phyloP scores from a whole-genome alignment of 805 yeast species.

The Maudiozyma turicensis region DNA sequence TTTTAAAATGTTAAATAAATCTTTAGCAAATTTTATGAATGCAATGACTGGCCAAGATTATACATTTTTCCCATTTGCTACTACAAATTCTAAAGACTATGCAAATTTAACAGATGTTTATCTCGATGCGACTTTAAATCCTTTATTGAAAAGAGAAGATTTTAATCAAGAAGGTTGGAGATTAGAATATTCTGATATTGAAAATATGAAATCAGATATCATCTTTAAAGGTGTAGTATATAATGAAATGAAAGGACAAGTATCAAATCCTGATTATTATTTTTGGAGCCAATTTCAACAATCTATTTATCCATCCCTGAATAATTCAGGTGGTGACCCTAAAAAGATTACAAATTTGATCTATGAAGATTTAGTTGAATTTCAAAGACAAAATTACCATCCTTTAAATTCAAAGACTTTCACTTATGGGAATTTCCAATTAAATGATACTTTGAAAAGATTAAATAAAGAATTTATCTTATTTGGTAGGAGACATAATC shows the following conservation, averaged over 20 bases:
- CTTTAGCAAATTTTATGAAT: constrained; percentile 94
- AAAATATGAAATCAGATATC: constrained; percentile 51
- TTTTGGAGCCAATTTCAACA: constrained; percentile 80
- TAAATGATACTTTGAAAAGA: constrained; percentile 48
- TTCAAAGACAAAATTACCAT: constrained; percentile 70
- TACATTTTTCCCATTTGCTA: constrained; percentile 92
- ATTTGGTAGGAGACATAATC: constrained; percentile 43
- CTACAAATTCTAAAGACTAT: constrained; percentile 78
- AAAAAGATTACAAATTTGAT: constrained; percentile 59
- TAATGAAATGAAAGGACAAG: constrained; percentile 97
- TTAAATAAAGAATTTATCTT: constrained; percentile 40
- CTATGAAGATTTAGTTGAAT: constrained; percentile 67
- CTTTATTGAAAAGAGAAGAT: constrained; percentile 67
- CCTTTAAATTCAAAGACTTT: constrained; percentile 83
- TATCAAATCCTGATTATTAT: constrained; percentile 77
- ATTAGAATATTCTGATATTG: constrained; percentile 57
- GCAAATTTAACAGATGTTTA: constrained; percentile 79
- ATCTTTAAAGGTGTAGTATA: constrained; percentile 91
- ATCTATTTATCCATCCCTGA: constrained; percentile 70
- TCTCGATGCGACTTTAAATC: constrained; percentile 77
- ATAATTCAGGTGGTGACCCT: constrained; percentile 95
- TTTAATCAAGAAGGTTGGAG: constrained; percentile 98
- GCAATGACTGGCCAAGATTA: constrained; percentile 98
- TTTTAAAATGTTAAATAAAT: constrained; percentile 91
- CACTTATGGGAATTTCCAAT: constrained; percentile 75